Percentiles rank a stretch among this genome's conserved stretches.
phyloP scores from a whole-genome alignment of 164 flowering plant species.

The Platanus orientalis region DNA sequence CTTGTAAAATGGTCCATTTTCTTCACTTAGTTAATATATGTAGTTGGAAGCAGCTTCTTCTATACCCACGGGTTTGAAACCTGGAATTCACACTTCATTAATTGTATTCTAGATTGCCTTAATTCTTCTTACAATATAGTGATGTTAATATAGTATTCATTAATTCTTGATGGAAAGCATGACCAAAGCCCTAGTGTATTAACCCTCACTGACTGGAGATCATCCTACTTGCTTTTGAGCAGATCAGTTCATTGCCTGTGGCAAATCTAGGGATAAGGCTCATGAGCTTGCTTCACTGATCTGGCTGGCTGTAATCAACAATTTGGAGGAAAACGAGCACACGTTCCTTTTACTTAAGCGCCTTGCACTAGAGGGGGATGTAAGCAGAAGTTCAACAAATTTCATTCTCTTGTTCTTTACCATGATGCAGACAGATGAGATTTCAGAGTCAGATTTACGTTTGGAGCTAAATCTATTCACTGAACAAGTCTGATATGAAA shows the following conservation, averaged over 20 bases:
- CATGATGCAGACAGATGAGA: not conserved
- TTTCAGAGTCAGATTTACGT: too few species aligned
- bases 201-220: not conserved
- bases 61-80: too few species aligned
- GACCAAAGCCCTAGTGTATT: not conserved
- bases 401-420: not conserved
- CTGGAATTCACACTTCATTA: too few species aligned
- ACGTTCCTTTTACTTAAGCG: conserved; percentile 63
- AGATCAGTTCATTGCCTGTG: conserved; percentile 88
- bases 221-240: conserved; percentile 15
- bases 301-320: conserved; percentile 81
- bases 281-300: conserved; percentile 70
- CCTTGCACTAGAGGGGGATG: conserved; percentile 68
- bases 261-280: conserved; percentile 62
- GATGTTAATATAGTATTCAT: too few species aligned
- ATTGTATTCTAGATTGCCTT: too few species aligned
- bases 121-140: too few species aligned
- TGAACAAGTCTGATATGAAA: not conserved
- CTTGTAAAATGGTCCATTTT: too few species aligned
- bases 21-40: too few species aligned
- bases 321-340: conserved; percentile 67
- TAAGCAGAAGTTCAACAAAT: conserved; percentile 30
- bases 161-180: too few species aligned
- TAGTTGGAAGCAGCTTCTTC: too few species aligned
- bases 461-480: too few species aligned